These are phyloP conservation scores for Pythium periplocum DNA, from an alignment of 352 stramenopile genomes.

Conservation along the genomic window DNA sequence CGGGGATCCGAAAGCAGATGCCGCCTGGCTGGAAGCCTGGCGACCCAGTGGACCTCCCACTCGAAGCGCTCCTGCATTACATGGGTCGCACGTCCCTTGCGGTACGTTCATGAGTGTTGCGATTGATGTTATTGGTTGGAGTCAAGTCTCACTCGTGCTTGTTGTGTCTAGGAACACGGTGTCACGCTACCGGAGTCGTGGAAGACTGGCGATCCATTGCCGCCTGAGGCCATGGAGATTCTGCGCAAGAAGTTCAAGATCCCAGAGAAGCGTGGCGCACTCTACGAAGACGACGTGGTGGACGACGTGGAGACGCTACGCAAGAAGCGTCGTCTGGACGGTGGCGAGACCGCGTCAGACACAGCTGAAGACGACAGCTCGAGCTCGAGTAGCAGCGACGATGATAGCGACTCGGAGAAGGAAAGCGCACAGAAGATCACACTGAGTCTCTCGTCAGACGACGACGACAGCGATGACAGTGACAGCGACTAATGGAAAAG, in stretches of 20 bases:
- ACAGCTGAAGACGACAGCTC: conserved; percentile 13
- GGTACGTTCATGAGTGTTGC: conserved; percentile 15
- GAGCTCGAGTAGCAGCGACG: conserved; percentile 21
- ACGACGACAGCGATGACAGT: conserved; percentile 42
- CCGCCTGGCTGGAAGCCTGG: conserved; percentile 72
- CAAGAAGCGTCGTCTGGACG: conserved; percentile 65
- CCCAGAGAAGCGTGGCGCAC: conserved; percentile 50
- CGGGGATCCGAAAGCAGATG: conserved; percentile 73
- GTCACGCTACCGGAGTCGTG: conserved; percentile 64
- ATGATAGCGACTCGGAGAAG: conserved; percentile 37
- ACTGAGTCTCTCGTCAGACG: conserved; percentile 62
- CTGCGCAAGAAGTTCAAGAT: conserved; percentile 79
- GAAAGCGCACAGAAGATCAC: conserved; percentile 61
- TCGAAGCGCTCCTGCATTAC: conserved; percentile 74
- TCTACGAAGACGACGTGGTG: conserved; percentile 76
- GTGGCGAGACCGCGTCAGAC: conserved; percentile 10
- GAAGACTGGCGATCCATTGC: conserved; percentile 65
- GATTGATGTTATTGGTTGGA: neutral
- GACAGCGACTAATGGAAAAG: conserved; percentile 36
- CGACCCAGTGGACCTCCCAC: conserved; percentile 71
- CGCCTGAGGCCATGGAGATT: conserved; percentile 67
- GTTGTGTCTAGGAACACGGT: conserved; percentile 45
- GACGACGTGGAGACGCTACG: conserved; percentile 57
- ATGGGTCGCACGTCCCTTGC: conserved; percentile 74
- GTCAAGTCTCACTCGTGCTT: neutral